Percentiles rank a stretch among this genome's conserved stretches.
Conservation (phyloP, 352 stramenopile genomes). For the Globisporangium yorkense region DNA sequence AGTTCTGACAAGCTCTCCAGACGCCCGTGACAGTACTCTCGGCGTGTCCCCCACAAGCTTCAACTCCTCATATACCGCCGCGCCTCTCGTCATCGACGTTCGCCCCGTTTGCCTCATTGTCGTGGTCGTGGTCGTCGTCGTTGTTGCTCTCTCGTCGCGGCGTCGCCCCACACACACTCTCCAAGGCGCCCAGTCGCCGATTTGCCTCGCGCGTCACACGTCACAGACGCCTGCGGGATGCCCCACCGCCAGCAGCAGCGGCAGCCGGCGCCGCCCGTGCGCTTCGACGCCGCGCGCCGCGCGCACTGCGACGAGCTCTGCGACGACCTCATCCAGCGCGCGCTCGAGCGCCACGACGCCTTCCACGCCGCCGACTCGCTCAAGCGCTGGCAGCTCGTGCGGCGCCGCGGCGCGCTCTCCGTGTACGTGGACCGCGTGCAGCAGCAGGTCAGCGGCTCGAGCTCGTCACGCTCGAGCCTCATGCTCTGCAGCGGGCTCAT, state of each 20-base stretch:
- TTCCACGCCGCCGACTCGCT: conserved; percentile 37
- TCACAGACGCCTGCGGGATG: not conserved
- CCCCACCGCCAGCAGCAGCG: not conserved
- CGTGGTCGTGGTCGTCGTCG: not conserved
- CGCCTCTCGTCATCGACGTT: no score
- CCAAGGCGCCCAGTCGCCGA: no score
- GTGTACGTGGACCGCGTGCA: conserved; percentile 32
- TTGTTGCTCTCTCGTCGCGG: no score
- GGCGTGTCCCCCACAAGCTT: no score
- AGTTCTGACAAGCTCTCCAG: no score
- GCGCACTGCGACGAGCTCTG: conserved; percentile 39
- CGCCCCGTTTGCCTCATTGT: not conserved
- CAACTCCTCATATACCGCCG: no score
- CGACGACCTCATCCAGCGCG: conserved; percentile 53
- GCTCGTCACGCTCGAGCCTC: conserved; percentile 25
- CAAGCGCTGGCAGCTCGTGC: conserved; percentile 52
- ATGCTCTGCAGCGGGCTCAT: conserved; percentile 54
- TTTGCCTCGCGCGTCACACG: no score
- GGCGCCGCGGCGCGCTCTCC: conserved; percentile 44
- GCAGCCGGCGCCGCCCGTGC: conserved; percentile 9
- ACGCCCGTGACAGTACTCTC: no score
- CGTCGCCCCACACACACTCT: no score
- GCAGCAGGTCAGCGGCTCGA: not conserved
- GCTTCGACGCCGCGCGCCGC: conserved; percentile 29
- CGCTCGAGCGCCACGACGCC: conserved; percentile 42